Percentiles rank a stretch among this genome's conserved stretches.
Evolutionary conservation across 2,329 filamentous ascomycete species (phyloP).

Genomic region (Fusarium avenaceum): DNA sequence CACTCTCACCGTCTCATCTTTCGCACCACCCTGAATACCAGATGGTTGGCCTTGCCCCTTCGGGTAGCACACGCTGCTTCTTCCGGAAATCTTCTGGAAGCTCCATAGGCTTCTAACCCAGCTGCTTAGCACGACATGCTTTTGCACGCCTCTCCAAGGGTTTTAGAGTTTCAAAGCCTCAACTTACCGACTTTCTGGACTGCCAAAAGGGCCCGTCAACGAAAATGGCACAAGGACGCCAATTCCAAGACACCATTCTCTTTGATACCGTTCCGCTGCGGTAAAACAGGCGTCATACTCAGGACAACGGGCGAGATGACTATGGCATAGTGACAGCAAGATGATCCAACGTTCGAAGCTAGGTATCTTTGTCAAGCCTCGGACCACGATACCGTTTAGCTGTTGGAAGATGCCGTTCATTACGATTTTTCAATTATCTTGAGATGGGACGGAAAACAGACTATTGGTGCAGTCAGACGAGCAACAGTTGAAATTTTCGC

Average conservation of each 20-base stretch:
- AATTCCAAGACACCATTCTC: slow-evolving; percentile 10
- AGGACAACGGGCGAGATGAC: slow-evolving; percentile 12
- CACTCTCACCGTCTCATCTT: slow-evolving; percentile 16
- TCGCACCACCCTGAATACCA: slow-evolving; percentile 15
- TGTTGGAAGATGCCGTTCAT: background rate
- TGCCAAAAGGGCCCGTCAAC: slow-evolving; percentile 5
- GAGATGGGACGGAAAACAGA: background rate
- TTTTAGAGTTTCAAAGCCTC: slow-evolving; percentile 38
- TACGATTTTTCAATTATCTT: background rate
- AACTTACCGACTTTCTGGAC: slow-evolving; percentile 44
- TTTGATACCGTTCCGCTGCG: background rate
- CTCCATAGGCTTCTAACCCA: background rate
- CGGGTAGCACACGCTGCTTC: slow-evolving; percentile 19
- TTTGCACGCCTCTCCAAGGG: slow-evolving; percentile 15
- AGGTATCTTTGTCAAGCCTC: slow-evolving; percentile 15
- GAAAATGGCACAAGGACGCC: slow-evolving; percentile 1
- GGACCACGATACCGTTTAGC: background rate
- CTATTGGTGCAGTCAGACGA: background rate
- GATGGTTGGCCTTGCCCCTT: slow-evolving; percentile 23
- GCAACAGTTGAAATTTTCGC: background rate
- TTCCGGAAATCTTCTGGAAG: slow-evolving; percentile 48
- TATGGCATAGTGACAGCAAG: slow-evolving; percentile 19
- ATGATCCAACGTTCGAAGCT: slow-evolving; percentile 26
- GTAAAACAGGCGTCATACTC: slow-evolving; percentile 19
- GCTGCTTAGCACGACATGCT: slow-evolving; percentile 3